phyloP scores from a whole-genome alignment of 768 basidiomycete species.

The Collybia nuda region DNA sequence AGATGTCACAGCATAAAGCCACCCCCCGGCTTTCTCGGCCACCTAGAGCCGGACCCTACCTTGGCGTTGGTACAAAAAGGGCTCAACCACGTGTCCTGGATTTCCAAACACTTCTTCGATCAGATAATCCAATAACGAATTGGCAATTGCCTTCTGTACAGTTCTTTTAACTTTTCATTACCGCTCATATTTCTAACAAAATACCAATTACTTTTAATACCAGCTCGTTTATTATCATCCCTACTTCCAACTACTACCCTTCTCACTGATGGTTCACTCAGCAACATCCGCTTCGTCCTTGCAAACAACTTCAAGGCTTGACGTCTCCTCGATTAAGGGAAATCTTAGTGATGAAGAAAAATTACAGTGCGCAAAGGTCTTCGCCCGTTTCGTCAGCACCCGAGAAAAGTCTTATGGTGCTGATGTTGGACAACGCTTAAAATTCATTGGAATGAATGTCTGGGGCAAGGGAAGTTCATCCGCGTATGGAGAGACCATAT shows the following conservation, averaged over 20 bases:
- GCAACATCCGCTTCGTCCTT: constrained; percentile 1
- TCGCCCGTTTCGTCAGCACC: constrained; percentile 36
- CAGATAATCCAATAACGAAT: background rate
- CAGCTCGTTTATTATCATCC: background rate
- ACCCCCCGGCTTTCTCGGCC: too few species aligned
- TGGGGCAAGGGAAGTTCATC: constrained; percentile 14
- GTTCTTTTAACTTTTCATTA: background rate
- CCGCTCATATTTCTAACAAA: background rate
- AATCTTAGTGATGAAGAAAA: constrained; percentile 41
- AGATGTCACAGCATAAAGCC: too few species aligned
- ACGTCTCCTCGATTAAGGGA: constrained; percentile 34
- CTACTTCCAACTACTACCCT: constrained; percentile 1
- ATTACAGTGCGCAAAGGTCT: constrained; percentile 26
- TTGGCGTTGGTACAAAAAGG: background rate
- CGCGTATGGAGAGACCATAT: constrained; percentile 31
- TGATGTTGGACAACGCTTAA: constrained; percentile 35
- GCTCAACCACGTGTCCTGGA: background rate
- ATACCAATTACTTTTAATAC: background rate
- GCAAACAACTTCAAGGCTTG: constrained; percentile 12
- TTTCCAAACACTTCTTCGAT: too few species aligned
- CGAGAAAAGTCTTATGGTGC: constrained; percentile 34
- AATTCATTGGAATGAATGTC: constrained; percentile 35
- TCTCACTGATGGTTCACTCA: constrained; percentile 7
- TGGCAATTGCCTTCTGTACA: background rate
- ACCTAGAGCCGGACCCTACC: background rate